phyloP scores from a whole-genome alignment of 352 stramenopile species.

The Phytophthora boehmeriae region DNA sequence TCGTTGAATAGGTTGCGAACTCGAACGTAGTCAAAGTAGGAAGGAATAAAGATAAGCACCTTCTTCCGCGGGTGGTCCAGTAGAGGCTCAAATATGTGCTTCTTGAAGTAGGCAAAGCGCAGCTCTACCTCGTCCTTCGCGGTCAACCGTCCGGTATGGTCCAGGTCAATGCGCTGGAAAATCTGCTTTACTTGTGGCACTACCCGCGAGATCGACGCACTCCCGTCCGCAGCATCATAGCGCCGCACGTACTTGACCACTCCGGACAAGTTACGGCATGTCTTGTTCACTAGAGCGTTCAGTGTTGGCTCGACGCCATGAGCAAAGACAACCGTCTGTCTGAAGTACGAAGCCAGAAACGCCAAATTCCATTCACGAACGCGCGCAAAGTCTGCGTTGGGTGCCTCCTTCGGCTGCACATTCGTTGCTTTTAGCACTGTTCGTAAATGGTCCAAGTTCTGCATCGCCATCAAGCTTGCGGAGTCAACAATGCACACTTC shows the following conservation, averaged over 20 bases:
- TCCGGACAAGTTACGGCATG: conserved; percentile 61
- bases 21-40: conserved; percentile 88
- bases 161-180: conserved; percentile 77
- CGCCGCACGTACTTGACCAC: conserved; percentile 58
- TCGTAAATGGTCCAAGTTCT: conserved; percentile 82
- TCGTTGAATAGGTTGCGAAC: conserved; percentile 86
- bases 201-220: conserved; percentile 62
- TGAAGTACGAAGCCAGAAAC: conserved; percentile 71
- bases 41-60: conserved; percentile 83
- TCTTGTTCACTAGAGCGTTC: conserved; percentile 63
- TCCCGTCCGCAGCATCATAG: conserved; percentile 57
- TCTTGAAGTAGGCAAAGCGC: conserved; percentile 80
- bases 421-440: conserved; percentile 68
- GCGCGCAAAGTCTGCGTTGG: conserved; percentile 74
- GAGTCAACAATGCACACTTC: conserved; percentile 86
- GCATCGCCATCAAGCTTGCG: conserved; percentile 78
- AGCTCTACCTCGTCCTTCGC: conserved; percentile 58
- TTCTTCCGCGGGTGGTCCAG: conserved; percentile 71
- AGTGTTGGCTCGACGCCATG: conserved; percentile 67
- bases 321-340: conserved; percentile 74
- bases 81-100: conserved; percentile 78
- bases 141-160: conserved; percentile 26
- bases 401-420: conserved; percentile 68
- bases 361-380: conserved; percentile 78
- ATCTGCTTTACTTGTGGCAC: conserved; percentile 80